Conservation (phyloP, 2,329 filamentous ascomycete species). For the Colletotrichum filicis region DNA sequence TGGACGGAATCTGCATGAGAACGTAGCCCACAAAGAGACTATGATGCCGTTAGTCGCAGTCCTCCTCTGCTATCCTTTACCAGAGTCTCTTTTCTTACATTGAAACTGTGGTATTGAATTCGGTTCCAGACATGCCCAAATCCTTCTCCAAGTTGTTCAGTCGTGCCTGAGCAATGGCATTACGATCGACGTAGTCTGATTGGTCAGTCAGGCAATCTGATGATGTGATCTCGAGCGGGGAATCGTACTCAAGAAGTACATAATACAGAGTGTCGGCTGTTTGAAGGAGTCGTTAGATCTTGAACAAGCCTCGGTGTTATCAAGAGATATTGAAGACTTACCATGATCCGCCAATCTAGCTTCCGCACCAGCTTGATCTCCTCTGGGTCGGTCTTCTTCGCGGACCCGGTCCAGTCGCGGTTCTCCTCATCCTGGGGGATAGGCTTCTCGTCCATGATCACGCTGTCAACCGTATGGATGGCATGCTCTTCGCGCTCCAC, state of each 20-base stretch:
- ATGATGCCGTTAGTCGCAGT: conserved; percentile 6
- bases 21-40: conserved; percentile 53
- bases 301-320: not conserved
- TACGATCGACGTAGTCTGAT: conserved; percentile 53
- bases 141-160: conserved; percentile 54
- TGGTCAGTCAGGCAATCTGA: not conserved
- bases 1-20: conserved; percentile 52
- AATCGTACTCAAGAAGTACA: conserved; percentile 54
- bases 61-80: conserved; percentile 25
- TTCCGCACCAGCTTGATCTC: conserved; percentile 54
- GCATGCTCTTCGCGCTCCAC: conserved; percentile 27
- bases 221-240: not conserved
- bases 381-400: conserved; percentile 50
- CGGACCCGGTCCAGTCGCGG: conserved; percentile 51
- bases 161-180: conserved; percentile 59
- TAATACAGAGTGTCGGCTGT: conserved; percentile 51
- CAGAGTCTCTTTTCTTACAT: conserved; percentile 40
- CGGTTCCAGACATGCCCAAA: conserved; percentile 51
- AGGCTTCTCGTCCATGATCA: conserved; percentile 30
- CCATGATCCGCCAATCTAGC: conserved; percentile 55
- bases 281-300: not conserved
- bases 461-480: conserved; percentile 28
- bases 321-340: conserved; percentile 31
- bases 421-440: conserved; percentile 37
- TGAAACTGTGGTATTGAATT: conserved; percentile 49